Conservation (phyloP, 257 asterid genomes). For the Penstemon eatonii region DNA sequence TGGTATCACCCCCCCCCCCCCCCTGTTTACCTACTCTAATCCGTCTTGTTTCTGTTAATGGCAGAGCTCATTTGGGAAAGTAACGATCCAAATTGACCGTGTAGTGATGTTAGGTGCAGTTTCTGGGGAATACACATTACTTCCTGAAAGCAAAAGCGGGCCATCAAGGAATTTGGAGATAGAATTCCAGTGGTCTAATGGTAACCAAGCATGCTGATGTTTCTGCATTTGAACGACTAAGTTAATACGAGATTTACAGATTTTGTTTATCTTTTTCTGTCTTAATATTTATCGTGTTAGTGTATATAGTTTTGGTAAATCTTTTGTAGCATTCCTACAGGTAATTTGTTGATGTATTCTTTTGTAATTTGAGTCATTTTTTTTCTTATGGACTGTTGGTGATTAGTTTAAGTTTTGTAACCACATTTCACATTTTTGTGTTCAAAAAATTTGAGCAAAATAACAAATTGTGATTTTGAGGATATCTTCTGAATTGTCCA, state of each 20-base stretch:
- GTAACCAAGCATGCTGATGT: slow-evolving; percentile 3
- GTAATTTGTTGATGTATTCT: slow-evolving; percentile 32
- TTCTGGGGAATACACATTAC: slow-evolving; percentile 86
- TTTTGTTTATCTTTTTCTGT: slow-evolving; percentile 1
- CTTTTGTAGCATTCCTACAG: slow-evolving; percentile 24
- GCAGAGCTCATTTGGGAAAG: slow-evolving; percentile 97
- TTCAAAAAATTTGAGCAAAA: no score
- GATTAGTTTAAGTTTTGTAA: slow-evolving; percentile 8
- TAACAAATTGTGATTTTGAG: no score
- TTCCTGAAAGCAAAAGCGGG: slow-evolving; percentile 94
- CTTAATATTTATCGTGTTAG: slow-evolving; percentile 20
- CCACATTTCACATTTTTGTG: background rate
- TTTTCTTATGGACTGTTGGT: slow-evolving; percentile 6
- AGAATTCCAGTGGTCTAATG: slow-evolving; percentile 90
- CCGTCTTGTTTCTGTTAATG: background rate
- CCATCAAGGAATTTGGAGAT: slow-evolving; percentile 91
- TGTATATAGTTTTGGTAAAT: slow-evolving; percentile 42
- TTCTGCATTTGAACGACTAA: slow-evolving; percentile 1
- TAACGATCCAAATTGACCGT: slow-evolving; percentile 94
- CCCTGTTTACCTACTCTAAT: background rate
- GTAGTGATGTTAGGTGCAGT: slow-evolving; percentile 99
- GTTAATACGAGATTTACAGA: slow-evolving; percentile 18
- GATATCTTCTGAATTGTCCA: no score
- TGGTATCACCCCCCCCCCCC: no score
- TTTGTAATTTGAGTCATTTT: slow-evolving; percentile 37